Percentiles rank a stretch among this genome's conserved stretches.
Evolutionary conservation across 352 stramenopile species (phyloP).

Genomic region (Detonula confervacea): DNA sequence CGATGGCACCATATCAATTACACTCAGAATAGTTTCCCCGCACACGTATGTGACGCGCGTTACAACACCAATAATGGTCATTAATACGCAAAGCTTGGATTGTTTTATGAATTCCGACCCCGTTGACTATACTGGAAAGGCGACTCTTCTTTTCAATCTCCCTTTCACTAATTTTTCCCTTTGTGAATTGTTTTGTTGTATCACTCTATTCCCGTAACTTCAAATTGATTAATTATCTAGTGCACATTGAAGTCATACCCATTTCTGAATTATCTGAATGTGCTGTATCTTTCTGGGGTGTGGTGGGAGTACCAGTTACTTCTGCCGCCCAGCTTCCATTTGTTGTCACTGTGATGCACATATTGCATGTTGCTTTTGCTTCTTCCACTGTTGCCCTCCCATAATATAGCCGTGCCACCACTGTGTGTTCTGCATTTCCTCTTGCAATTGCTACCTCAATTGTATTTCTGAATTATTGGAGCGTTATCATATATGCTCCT

Average conservation of each 20-base stretch:
- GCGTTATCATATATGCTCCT: conserved; percentile 14
- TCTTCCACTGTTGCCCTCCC: conserved; percentile 12
- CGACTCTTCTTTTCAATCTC: no score
- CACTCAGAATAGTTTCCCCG: no score
- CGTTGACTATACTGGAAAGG: no score
- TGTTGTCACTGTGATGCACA: conserved; percentile 5
- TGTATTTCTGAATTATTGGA: background rate
- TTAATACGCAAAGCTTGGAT: no score
- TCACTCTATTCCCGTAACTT: no score
- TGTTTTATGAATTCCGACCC: no score
- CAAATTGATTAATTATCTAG: no score
- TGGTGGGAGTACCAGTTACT: background rate
- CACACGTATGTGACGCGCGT: no score
- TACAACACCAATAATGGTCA: no score
- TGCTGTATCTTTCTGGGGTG: background rate
- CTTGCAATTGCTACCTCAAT: conserved; percentile 20
- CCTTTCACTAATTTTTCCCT: no score
- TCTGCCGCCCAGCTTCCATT: background rate
- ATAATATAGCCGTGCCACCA: conserved; percentile 22
- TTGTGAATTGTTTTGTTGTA: no score
- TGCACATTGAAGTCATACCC: conserved; percentile 1
- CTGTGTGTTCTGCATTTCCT: conserved; percentile 30
- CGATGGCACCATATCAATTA: no score
- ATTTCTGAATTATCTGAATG: background rate
- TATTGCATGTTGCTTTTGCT: background rate